Evolutionary conservation across 805 yeast species (phyloP).

Genomic region (Candida oleophila): DNA sequence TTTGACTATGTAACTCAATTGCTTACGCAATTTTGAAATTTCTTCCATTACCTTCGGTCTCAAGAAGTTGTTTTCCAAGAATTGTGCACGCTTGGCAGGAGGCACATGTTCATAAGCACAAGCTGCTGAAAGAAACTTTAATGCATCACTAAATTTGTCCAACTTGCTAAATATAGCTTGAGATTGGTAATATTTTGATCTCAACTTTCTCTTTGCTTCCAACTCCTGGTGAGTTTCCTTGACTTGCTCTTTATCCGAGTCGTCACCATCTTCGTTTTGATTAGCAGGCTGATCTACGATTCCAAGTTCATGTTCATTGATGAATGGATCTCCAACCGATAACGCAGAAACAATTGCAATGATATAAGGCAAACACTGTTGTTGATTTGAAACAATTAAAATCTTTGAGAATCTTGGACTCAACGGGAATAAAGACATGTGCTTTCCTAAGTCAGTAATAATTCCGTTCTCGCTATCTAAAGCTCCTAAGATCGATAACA

Average conservation of each 20-base stretch:
- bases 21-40: slow-evolving; percentile 75
- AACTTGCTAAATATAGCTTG: slow-evolving; percentile 61
- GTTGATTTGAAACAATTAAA: slow-evolving; percentile 83
- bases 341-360: slow-evolving; percentile 88
- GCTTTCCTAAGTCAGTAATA: slow-evolving; percentile 76
- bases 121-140: slow-evolving; percentile 73
- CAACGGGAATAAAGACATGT: slow-evolving; percentile 89
- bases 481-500: slow-evolving; percentile 78
- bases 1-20: slow-evolving; percentile 72
- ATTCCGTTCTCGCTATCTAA: slow-evolving; percentile 48
- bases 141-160: slow-evolving; percentile 73
- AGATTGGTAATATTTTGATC: slow-evolving; percentile 57
- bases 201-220: slow-evolving; percentile 39
- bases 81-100: slow-evolving; percentile 38
- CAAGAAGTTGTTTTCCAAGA: slow-evolving; percentile 62
- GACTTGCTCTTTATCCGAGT: slow-evolving; percentile 35
- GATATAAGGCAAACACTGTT: slow-evolving; percentile 81
- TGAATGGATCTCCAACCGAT: slow-evolving; percentile 90
- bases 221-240: slow-evolving; percentile 34
- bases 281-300: slow-evolving; percentile 22
- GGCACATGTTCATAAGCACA: slow-evolving; percentile 86
- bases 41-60: slow-evolving; percentile 85
- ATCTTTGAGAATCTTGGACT: slow-evolving; percentile 93
- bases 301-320: slow-evolving; percentile 73
- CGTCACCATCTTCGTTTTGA: slow-evolving; percentile 21